These are phyloP conservation scores for Begonia peltatifolia DNA, from an alignment of 306 rosid species.

Conservation along the genomic window DNA sequence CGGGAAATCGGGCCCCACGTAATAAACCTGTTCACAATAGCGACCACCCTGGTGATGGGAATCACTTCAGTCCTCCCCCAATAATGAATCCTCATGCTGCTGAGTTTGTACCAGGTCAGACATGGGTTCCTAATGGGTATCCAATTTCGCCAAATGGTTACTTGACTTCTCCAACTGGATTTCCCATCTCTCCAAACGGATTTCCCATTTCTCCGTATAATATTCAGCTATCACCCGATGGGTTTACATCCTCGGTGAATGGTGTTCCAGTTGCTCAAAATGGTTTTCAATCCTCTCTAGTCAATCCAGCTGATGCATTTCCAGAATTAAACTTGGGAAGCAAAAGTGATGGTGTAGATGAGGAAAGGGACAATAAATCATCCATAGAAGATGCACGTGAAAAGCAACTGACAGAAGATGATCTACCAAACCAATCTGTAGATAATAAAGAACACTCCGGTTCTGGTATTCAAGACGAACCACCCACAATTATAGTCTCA, in stretches of 20 bases:
- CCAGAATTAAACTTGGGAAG: slow-evolving; percentile 24
- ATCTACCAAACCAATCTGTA: slow-evolving; percentile 24
- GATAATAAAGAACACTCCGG: slow-evolving; percentile 12
- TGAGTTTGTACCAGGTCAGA: slow-evolving; percentile 84
- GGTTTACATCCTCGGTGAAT: slow-evolving; percentile 28
- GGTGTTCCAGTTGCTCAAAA: slow-evolving; percentile 37
- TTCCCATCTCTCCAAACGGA: slow-evolving; percentile 38
- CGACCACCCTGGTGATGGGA: slow-evolving; percentile 48
- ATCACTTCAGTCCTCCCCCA: slow-evolving; percentile 55
- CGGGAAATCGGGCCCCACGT: slow-evolving; percentile 67
- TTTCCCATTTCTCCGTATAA: slow-evolving; percentile 43
- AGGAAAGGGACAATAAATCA: slow-evolving; percentile 22
- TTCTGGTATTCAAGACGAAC: slow-evolving; percentile 34
- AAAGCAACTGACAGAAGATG: slow-evolving; percentile 24
- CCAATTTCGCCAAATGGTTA: slow-evolving; percentile 59
- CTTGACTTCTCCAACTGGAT: slow-evolving; percentile 39
- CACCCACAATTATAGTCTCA: slow-evolving; percentile 3
- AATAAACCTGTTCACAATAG: slow-evolving; percentile 41
- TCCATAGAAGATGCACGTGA: slow-evolving; percentile 25
- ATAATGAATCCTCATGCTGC: slow-evolving; percentile 94
- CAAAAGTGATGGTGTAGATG: slow-evolving; percentile 16
- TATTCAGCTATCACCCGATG: slow-evolving; percentile 38
- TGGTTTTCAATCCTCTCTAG: slow-evolving; percentile 40
- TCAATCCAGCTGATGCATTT: slow-evolving; percentile 32
- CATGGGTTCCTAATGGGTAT: slow-evolving; percentile 72